A percentile compares a stretch with the other conserved stretches of the same genome.
Evolutionary conservation across 306 rosid species (phyloP).

Genomic region (Ormosia semicastrata): DNA sequence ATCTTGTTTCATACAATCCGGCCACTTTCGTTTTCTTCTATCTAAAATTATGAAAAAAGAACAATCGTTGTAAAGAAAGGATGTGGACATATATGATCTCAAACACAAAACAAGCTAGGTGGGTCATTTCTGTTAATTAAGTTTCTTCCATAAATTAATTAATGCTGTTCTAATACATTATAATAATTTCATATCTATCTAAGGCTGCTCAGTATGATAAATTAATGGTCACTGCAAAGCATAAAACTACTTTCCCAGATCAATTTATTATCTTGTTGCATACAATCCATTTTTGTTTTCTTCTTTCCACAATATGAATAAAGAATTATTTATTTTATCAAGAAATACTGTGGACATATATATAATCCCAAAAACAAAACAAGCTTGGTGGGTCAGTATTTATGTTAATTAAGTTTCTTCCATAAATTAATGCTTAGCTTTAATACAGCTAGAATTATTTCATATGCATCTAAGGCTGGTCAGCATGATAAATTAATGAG

Average conservation of each 20-base stretch:
- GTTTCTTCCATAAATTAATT: neutral
- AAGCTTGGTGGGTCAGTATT: constrained; percentile 30
- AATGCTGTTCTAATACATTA: constrained; percentile 8
- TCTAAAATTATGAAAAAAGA: constrained; percentile 1
- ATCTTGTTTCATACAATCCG: constrained; percentile 18
- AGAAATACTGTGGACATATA: neutral
- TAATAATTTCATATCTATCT: neutral
- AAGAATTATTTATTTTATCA: neutral
- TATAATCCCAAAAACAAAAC: neutral
- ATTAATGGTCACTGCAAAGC: constrained; percentile 39
- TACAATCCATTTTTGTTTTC: constrained; percentile 27
- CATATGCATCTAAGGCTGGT: constrained; percentile 11
- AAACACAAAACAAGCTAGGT: constrained; percentile 19
- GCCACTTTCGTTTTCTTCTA: constrained; percentile 1
- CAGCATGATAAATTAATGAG: constrained; percentile 32
- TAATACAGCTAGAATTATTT: constrained; percentile 3
- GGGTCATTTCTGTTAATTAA: constrained; percentile 22
- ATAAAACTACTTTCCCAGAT: constrained; percentile 25
- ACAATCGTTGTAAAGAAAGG: neutral
- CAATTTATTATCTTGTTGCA: constrained; percentile 25
- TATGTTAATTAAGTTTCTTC: constrained; percentile 14
- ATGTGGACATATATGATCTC: constrained; percentile 1
- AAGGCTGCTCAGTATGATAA: constrained; percentile 24
- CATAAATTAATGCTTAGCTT: constrained; percentile 21
- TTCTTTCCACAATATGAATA: constrained; percentile 14